These are phyloP conservation scores for Mycena floridula DNA, from an alignment of 768 basidiomycete species.

Conservation along the genomic window DNA sequence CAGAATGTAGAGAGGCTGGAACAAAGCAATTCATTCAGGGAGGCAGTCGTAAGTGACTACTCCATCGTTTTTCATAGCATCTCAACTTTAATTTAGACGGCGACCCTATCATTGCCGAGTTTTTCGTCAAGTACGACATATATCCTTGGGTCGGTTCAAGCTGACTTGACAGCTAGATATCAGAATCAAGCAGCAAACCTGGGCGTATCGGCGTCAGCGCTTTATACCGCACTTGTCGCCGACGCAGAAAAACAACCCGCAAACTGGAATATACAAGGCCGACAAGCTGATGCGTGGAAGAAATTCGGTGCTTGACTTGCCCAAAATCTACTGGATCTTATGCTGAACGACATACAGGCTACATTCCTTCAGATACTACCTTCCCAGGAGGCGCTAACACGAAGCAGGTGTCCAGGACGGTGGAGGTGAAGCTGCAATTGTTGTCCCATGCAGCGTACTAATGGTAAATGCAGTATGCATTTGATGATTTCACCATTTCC, in stretches of 20 bases:
- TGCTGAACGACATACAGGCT: conserved; percentile 8
- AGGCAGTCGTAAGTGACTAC: conserved; percentile 44
- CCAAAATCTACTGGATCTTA: background rate
- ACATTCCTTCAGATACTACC: conserved; percentile 14
- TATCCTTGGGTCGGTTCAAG: background rate
- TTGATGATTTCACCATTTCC: conserved; percentile 58
- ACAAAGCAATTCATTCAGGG: conserved; percentile 34
- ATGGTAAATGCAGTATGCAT: conserved; percentile 40
- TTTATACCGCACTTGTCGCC: conserved; percentile 52
- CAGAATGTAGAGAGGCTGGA: conserved; percentile 50
- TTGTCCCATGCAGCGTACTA: background rate
- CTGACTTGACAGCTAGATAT: conserved; percentile 30
- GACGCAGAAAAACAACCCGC: conserved; percentile 53
- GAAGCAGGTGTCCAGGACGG: conserved; percentile 55
- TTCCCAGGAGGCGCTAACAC: conserved; percentile 47
- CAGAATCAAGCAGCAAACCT: conserved; percentile 39
- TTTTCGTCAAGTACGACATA: conserved; percentile 50
- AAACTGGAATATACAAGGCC: conserved; percentile 59
- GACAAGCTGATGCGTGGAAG: conserved; percentile 55
- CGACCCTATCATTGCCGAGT: conserved; percentile 59
- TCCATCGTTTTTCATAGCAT: background rate
- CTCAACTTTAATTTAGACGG: conserved; percentile 32
- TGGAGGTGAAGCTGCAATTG: conserved; percentile 36
- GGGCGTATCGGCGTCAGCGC: conserved; percentile 38
- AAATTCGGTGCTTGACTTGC: conserved; percentile 33